These are phyloP conservation scores for Fusarium nematophilum DNA, from an alignment of 2,329 filamentous ascomycete genomes.

Conservation along the genomic window DNA sequence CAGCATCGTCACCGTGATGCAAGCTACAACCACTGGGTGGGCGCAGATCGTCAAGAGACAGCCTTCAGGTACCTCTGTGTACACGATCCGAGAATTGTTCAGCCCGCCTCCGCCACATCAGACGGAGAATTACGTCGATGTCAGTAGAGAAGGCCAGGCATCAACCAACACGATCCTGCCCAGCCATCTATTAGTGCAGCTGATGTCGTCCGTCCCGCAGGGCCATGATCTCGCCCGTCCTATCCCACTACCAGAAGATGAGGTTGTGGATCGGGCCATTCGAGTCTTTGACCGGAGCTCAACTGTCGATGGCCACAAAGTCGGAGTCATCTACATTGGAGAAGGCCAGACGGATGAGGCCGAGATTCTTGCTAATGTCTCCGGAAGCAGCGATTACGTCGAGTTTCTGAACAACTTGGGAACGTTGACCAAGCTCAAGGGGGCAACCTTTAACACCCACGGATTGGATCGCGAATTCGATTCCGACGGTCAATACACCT, in stretches of 20 bases:
- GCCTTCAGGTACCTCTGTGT: constrained; percentile 73
- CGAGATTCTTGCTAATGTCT: constrained; percentile 88
- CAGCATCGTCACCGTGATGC: constrained; percentile 79
- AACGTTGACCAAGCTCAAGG: constrained; percentile 82
- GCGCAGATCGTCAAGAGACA: constrained; percentile 78
- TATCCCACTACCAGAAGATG: constrained; percentile 78
- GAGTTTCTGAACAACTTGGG: constrained; percentile 86
- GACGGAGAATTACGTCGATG: constrained; percentile 59
- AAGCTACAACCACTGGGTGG: constrained; percentile 73
- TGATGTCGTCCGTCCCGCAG: constrained; percentile 73
- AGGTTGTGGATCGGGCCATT: constrained; percentile 78
- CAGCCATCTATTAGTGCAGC: constrained; percentile 77
- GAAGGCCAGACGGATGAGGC: constrained; percentile 84
- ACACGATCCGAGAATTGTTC: constrained; percentile 70
- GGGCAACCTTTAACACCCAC: constrained; percentile 90
- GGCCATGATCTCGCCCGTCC: constrained; percentile 71
- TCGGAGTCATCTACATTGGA: constrained; percentile 93
- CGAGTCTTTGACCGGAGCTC: constrained; percentile 86
- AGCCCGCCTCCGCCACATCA: constrained; percentile 69
- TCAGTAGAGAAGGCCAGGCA: constrained; percentile 61
- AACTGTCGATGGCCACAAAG: constrained; percentile 93
- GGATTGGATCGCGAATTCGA: constrained; percentile 84
- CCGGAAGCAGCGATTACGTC: constrained; percentile 88
- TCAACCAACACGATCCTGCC: constrained; percentile 74
- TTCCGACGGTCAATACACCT: constrained; percentile 86